Base-by-base conservation (phyloP, 441 rosid species). In the Breynia disticha region DNA sequence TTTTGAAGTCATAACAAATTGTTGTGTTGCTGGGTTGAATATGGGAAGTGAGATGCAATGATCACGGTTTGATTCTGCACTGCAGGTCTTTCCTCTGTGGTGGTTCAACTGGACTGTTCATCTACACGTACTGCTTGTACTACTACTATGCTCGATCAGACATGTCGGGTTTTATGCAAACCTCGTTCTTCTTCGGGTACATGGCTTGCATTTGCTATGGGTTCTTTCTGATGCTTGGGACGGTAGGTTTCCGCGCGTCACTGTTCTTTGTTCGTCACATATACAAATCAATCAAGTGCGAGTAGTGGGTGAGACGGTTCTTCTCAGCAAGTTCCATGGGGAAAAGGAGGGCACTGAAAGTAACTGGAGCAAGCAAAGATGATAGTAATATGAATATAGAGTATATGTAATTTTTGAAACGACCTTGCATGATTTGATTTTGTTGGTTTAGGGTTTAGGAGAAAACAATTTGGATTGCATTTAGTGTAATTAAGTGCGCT, bases 91-190 rank as follows among this genome's bases (percentile, higher is more conserved):
- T 74, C 54, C 72, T 77, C 20, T 74, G 76, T 3, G 79, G 82
- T 42, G 82, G 82, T 57, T 77, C 79, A 55, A 77, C 82, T 4
- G 79, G 75, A 3, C n/a, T 73, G 52, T 76, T 76, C 46, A 73
- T 76, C 48, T 76, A 70, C 20, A 76, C 67, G 15, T 76, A 76
- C 47, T 73, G 79, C 72, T 64, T 73, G 64, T 76, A 76, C 58
- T 76, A 76, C 71, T 74, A 77, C 65, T 54, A 66, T 48, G 79
- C 79, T 8, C 60, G 79, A 6, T 77, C 82, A 2, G 79, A 74
- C 45, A 77, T 77, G 82, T 74, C 82, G 0, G 82, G 82, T 41
- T 77, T 77, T 65, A 71, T 77, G 82, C 82, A 77, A 60, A 77
- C 79, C 20, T 73, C 82, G 7, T 77, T 77, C 67, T 77, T 77